phyloP scores from a whole-genome alignment of 2,329 filamentous ascomycete species.

The Cladosporium sphaerospermum region DNA sequence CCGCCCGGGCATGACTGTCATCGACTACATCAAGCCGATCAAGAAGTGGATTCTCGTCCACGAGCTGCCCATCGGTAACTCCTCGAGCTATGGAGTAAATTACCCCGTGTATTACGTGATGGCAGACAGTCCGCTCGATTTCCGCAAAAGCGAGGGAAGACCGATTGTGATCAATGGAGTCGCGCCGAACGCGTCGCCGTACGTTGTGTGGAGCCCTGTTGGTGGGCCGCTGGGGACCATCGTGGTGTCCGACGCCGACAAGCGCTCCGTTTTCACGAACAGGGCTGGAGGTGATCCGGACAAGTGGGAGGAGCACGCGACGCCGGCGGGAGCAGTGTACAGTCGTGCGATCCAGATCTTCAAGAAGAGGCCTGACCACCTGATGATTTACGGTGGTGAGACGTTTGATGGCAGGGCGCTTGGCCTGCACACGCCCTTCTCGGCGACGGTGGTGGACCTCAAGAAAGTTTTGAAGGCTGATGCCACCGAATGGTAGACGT shows the following conservation, averaged over 20 bases:
- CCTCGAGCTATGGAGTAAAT: conserved; percentile 7
- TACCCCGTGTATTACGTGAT: conserved; percentile 49
- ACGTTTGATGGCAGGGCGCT: conserved; percentile 6
- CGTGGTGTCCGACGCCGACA: conserved; percentile 32
- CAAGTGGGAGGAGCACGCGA: conserved; percentile 12
- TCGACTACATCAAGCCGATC: conserved; percentile 28
- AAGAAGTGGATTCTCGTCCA: conserved; percentile 13
- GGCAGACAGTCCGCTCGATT: conserved; percentile 41
- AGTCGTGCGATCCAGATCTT: conserved; percentile 12
- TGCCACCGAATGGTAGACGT: conserved; percentile 1
- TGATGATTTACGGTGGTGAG: conserved; percentile 10
- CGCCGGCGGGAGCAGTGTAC: conserved; percentile 12
- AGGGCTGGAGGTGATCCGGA: conserved; percentile 8
- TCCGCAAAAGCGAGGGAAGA: conserved; percentile 36
- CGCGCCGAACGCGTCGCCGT: conserved; percentile 42
- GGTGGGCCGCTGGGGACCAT: conserved; percentile 45
- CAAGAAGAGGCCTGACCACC: conserved; percentile 11
- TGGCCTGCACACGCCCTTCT: conserved; percentile 9
- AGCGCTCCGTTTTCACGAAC: conserved; percentile 10
- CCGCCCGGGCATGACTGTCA: conserved; percentile 63
- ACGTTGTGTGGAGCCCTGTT: conserved; percentile 47
- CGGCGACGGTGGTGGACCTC: conserved; percentile 9
- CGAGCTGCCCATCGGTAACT: conserved; percentile 11
- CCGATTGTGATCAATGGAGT: conserved; percentile 40
- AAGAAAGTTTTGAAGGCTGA: conserved; percentile 3